Evolutionary conservation across 2,329 filamentous ascomycete species (phyloP), one percentile per base, ranked within the genome.

Genomic region (Sporothrix humicola): DNA sequence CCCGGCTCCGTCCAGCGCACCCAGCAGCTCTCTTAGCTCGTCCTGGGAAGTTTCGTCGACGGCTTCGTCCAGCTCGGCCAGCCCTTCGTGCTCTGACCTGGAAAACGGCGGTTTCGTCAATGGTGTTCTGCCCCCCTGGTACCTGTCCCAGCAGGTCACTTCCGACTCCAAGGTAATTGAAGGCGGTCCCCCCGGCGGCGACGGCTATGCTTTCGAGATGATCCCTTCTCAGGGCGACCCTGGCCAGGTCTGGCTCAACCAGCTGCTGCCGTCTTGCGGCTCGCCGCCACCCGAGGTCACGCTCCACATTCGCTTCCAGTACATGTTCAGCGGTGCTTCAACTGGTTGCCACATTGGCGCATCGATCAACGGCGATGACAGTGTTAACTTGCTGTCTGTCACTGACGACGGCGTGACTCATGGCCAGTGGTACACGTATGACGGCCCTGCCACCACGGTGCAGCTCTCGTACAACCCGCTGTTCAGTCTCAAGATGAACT

Each of bases 141-240:
- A 54, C n/a, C 17, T 54, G 13, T 54, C n/a, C 8, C 17, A 54
- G 9, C 52, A 54, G 52, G n/a, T 54, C 17, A 54, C 52, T 0
- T 54, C 52, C n/a, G 52, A 54, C n/a, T 54, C 52, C 52, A 20
- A 17, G 7, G 52, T 54, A 3, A 54, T 54, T 4, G 15, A 17
- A 3, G 52, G 52, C n/a, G 52, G 52, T 20, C 52, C 52, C 3
- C 52, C 52, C n/a, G n/a, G 52, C n/a, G 52, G 52, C 52, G 17
- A 54, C 20, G 17, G 52, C n/a, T 54, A 54, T 20, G n/a, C 52
- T 20, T 54, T 54, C 52, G 52, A 54, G 52, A 54, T 54, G 52
- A 20, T 54, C 15, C 52, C 17, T 15, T 54, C 52, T 20, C 52
- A 54, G n/a, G n/a, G 17, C 1, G 52, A 54, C n/a, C 20, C n/a